Percentiles rank a stretch among this genome's conserved stretches.
These are phyloP conservation scores for Xylaria nigripes DNA, from an alignment of 495 filamentous ascomycete genomes.

Conservation along the genomic window DNA sequence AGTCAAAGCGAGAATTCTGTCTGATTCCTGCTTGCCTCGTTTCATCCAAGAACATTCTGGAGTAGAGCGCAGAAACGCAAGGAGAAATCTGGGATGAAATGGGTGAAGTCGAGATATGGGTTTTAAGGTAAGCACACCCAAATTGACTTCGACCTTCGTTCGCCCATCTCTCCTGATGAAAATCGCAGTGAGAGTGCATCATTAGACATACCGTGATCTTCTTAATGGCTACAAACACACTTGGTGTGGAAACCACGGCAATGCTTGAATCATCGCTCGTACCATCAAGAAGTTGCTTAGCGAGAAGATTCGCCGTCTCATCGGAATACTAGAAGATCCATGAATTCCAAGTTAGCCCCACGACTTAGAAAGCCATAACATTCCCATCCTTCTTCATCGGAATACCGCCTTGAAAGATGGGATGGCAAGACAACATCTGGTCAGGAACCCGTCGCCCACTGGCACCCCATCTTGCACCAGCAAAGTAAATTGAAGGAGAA, in stretches of 20 bases:
- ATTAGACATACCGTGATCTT: constrained; percentile 52
- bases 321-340: constrained; percentile 54
- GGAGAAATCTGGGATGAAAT: no score
- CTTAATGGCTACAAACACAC: constrained; percentile 65
- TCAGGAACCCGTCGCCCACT: no score
- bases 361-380: background rate
- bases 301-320: constrained; percentile 54
- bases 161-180: background rate
- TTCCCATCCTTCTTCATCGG: background rate
- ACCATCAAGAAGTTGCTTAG: constrained; percentile 52
- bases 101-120: no score
- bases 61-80: no score
- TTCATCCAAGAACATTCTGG: no score
- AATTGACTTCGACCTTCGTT: background rate
- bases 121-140: no score
- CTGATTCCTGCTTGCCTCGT: no score
- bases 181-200: background rate
- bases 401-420: no score
- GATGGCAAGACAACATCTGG: no score
- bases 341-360: background rate
- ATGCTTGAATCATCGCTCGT: constrained; percentile 46
- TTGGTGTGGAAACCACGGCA: constrained; percentile 65
- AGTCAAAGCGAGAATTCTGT: no score
- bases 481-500: background rate
- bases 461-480: background rate